phyloP scores from a whole-genome alignment of 83 land plant species.

The Isoetes engelmannii region DNA sequence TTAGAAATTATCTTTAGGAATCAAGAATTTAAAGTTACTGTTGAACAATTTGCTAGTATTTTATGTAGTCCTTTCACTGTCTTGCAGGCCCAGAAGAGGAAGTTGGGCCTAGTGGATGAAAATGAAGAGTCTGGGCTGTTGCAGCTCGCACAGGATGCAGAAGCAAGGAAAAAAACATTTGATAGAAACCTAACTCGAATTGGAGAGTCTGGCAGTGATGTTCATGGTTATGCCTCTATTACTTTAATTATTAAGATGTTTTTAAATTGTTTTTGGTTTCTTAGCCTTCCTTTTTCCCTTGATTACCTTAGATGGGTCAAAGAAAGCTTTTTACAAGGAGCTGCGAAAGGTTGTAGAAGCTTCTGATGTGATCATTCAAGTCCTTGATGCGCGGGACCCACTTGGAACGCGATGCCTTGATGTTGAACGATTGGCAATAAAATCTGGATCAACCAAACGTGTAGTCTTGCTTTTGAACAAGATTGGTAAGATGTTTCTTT shows the following conservation, averaged over 20 bases:
- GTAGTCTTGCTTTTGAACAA: conserved; percentile 82
- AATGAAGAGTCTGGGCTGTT: conserved; percentile 21
- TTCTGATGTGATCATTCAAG: conserved; percentile 93
- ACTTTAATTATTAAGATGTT: not conserved
- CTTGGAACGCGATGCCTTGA: conserved; percentile 86
- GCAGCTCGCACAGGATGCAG: conserved; percentile 19
- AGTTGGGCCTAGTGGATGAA: conserved; percentile 49
- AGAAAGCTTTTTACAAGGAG: conserved; percentile 83
- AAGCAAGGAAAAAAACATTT: conserved; percentile 21
- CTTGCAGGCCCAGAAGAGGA: conserved; percentile 61
- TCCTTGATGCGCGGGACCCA: conserved; percentile 96
- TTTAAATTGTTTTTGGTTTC: not conserved
- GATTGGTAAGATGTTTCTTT: conserved; percentile 51
- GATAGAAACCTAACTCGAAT: conserved; percentile 11
- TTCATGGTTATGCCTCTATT: not conserved
- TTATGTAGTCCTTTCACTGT: not conserved
- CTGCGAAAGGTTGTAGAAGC: conserved; percentile 85
- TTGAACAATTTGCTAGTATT: not conserved
- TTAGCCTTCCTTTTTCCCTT: not conserved
- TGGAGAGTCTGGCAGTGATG: not conserved
- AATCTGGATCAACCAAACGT: conserved; percentile 61
- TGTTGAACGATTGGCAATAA: conserved; percentile 77
- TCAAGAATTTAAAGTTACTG: not conserved
- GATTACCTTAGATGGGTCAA: conserved; percentile 57
- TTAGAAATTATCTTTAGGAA: not conserved